phyloP scores from a whole-genome alignment of 2,329 filamentous ascomycete species.

The Chrysosphaeria jannelii region DNA sequence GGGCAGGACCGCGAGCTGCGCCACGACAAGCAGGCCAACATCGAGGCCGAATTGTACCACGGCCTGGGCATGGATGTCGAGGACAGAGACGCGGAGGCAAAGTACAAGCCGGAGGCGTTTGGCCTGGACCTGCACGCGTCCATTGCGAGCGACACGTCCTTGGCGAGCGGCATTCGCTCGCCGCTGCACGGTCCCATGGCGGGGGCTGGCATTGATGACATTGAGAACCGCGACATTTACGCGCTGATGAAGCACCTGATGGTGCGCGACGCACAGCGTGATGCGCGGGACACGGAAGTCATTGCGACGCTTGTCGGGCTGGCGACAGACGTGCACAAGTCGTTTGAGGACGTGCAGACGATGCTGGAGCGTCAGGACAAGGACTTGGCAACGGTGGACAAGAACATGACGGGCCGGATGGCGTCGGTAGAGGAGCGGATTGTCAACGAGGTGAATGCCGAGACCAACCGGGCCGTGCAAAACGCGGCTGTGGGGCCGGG shows the following conservation, averaged over 20 bases:
- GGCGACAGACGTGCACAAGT: constrained; percentile 87
- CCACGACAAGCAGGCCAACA: too few species aligned
- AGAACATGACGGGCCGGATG: constrained; percentile 39
- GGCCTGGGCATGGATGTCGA: constrained; percentile 25
- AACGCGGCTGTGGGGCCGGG: constrained; percentile 63
- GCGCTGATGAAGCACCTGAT: constrained; percentile 96
- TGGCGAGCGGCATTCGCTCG: constrained; percentile 73
- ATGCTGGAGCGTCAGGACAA: constrained; percentile 75
- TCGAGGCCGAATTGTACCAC: constrained; percentile 14
- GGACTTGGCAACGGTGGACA: constrained; percentile 67
- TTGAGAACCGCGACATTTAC: constrained; percentile 89
- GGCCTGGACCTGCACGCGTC: too few species aligned
- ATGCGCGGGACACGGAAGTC: constrained; percentile 87
- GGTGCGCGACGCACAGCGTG: constrained; percentile 84
- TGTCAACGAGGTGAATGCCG: constrained; percentile 60
- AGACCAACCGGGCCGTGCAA: constrained; percentile 61
- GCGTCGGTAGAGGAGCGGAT: constrained; percentile 72
- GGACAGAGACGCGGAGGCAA: constrained; percentile 12
- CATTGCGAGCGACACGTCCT: too few species aligned
- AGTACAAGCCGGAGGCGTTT: constrained; percentile 31
- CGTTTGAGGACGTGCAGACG: constrained; percentile 82
- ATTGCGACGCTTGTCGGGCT: constrained; percentile 78
- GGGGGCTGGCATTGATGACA: constrained; percentile 63
- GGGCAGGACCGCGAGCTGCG: too few species aligned
- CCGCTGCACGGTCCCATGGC: constrained; percentile 77